Conservation (phyloP, 129 eudicot genomes). For the Flaveria linearis region DNA sequence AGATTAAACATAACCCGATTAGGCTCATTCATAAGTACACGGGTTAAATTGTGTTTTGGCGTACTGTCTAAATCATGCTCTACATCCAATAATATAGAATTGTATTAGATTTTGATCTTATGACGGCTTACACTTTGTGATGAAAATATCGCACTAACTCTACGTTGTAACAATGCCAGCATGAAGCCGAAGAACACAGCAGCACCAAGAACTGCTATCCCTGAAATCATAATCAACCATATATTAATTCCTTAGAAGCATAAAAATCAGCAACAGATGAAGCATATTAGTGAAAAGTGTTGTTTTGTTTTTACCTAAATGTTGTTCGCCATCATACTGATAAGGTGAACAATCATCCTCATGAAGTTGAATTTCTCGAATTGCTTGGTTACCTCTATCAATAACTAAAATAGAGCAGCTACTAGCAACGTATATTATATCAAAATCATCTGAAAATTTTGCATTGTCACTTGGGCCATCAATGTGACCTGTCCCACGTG, state of each 20-base stretch:
- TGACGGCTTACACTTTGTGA: slow-evolving; percentile 51
- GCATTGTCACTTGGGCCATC: slow-evolving; percentile 96
- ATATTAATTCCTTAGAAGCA: neutral
- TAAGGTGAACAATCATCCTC: slow-evolving; percentile 74
- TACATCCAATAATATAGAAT: neutral
- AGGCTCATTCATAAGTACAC: neutral
- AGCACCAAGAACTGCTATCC: slow-evolving; percentile 70
- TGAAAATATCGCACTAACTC: slow-evolving; percentile 61
- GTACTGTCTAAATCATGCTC: too few relatives aligned
- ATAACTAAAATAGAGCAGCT: slow-evolving; percentile 82
- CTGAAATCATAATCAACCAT: slow-evolving; percentile 40
- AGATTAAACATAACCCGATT: neutral
- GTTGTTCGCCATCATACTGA: slow-evolving; percentile 59
- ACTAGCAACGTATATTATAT: slow-evolving; percentile 64
- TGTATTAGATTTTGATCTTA: neutral
- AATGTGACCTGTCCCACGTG: slow-evolving; percentile 69
- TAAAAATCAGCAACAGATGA: neutral
- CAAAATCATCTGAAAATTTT: slow-evolving; percentile 84
- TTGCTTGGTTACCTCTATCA: slow-evolving; percentile 94
- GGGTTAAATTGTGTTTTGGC: neutral
- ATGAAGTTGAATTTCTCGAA: slow-evolving; percentile 88
- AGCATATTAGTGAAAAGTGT: neutral
- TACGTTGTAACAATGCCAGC: slow-evolving; percentile 80
- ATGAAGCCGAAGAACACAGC: slow-evolving; percentile 84
- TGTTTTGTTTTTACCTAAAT: slow-evolving; percentile 56